Evolutionary conservation across 306 rosid genomes (phyloP), one percentile per base, ranked within the genome.

Genomic region (Astragalus membranaceus): DNA sequence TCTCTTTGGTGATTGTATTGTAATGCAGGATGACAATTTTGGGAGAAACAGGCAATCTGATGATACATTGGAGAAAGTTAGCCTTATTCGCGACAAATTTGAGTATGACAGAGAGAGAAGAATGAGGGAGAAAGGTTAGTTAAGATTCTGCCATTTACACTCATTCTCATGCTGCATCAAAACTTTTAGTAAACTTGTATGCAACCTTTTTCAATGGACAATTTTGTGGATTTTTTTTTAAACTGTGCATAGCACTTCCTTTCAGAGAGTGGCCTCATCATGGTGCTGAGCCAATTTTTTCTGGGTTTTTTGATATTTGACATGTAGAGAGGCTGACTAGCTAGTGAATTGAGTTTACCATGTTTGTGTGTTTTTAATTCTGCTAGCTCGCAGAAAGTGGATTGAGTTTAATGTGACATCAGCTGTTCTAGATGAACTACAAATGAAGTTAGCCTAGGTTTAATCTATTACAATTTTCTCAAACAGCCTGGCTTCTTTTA

Each of bases 101-200:
- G 98, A 93, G 82, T 90, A 85, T 63, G 98, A 90, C 78, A 81
- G 98, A 69, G 96, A 93, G 82, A 87, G 65, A 83, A 88, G 97
- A 84, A 88, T 88, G 97, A 84, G 74, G 63, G 97, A 93, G 47
- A 93, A 86, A 88, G 98, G 96, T 93, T 74, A 73, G 92, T 78
- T 46, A 33, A 67, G 67, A 46, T 51, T 81, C 16, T 70, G 50
- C 14, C 49, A 0, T 72, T 15, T 32, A 33, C 10, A 5, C 47
- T 10, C n/a, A 17, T 32, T 20, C 36, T 35, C 26, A 20, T 56
- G 36, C 68, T 14, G 10, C 39, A 39, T 72, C 42, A 0, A 9
- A 17, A 55, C 32, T 43, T 70, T 46, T 60, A 47, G 54, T 41
- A 35, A 48, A 42, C 37, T 54, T 8, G 47, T 14, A 30, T 49